Conservation (phyloP, 2,329 filamentous ascomycete species). For the Penicillium aurantiogriseum region DNA sequence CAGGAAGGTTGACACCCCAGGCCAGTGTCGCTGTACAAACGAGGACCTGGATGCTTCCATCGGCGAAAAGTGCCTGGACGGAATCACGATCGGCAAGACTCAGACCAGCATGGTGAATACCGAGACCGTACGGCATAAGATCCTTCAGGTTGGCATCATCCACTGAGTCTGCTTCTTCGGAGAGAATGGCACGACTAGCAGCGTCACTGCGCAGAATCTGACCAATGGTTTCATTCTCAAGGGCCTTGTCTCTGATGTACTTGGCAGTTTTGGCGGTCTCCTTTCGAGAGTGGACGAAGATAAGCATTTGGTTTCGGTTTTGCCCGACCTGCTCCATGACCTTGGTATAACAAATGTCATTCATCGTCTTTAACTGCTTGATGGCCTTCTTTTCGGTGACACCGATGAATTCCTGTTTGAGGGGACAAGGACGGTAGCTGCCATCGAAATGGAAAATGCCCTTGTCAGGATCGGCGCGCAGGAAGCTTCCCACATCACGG, state of each 20-base stretch:
- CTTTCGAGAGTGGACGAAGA: conserved; percentile 97
- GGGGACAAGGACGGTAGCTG: conserved; percentile 85
- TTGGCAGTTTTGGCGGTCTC: conserved; percentile 97
- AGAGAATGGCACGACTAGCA: conserved; percentile 82
- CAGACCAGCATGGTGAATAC: conserved; percentile 98
- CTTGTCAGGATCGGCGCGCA: conserved; percentile 80
- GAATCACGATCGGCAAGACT: conserved; percentile 90
- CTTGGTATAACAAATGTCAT: conserved; percentile 97
- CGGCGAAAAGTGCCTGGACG: conserved; percentile 90
- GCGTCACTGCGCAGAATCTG: conserved; percentile 93
- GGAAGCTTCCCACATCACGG: conserved; percentile 89
- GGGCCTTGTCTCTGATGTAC: conserved; percentile 91
- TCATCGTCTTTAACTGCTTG: conserved; percentile 99
- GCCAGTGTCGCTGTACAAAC: conserved; percentile 97
- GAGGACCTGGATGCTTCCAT: conserved; percentile 88
- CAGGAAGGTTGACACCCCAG: conserved; percentile 97
- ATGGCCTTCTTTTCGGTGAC: conserved; percentile 98
- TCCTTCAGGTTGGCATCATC: conserved; percentile 89
- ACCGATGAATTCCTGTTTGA: conserved; percentile 96
- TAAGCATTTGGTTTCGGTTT: conserved; percentile 95
- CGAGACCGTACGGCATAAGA: conserved; percentile 90
- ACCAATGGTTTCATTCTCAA: conserved; percentile 96
- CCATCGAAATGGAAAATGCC: conserved; percentile 96
- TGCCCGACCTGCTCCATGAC: conserved; percentile 93
- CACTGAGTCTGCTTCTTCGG: conserved; percentile 77